A percentile compares a stretch with the other conserved stretches of the same genome.
Evolutionary conservation across 192 early-diverging fungal species (phyloP).

Genomic region (Phlyctochytrium arcticum): DNA sequence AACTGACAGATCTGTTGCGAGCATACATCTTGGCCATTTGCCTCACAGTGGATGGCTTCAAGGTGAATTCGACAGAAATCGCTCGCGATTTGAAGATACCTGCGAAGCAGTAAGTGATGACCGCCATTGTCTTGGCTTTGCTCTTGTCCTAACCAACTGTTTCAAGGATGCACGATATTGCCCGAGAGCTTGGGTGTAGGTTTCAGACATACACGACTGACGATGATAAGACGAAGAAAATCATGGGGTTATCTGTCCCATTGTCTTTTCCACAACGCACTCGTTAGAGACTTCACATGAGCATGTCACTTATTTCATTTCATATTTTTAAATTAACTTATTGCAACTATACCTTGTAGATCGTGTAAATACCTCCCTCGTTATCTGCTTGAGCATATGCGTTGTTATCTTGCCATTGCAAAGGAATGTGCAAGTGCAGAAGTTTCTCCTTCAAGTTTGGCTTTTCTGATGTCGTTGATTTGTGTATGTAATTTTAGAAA

Average conservation of each 20-base stretch:
- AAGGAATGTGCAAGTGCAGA: no score
- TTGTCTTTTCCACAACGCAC: conserved; percentile 30
- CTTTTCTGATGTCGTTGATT: no score
- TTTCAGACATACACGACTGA: conserved; percentile 8
- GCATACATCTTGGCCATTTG: conserved; percentile 71
- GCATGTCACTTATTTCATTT: no score
- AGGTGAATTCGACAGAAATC: conserved; percentile 55
- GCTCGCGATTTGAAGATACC: conserved; percentile 55
- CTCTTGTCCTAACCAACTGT: neutral
- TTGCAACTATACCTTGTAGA: no score
- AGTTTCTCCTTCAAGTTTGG: no score
- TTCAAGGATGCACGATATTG: conserved; percentile 17
- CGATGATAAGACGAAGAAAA: conserved; percentile 15
- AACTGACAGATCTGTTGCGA: conserved; percentile 68
- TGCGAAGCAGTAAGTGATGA: conserved; percentile 14
- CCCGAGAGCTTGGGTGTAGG: conserved; percentile 38
- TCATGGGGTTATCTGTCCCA: conserved; percentile 19
- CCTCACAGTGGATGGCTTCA: conserved; percentile 70
- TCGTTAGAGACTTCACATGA: conserved; percentile 4
- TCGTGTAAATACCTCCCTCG: no score
- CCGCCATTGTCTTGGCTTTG: neutral
- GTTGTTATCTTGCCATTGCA: no score
- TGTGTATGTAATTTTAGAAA: no score
- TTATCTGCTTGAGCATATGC: no score
- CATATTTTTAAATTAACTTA: no score